phyloP scores from a whole-genome alignment of 108 stramenopile genomes.

The Conticribra guillardii region DNA sequence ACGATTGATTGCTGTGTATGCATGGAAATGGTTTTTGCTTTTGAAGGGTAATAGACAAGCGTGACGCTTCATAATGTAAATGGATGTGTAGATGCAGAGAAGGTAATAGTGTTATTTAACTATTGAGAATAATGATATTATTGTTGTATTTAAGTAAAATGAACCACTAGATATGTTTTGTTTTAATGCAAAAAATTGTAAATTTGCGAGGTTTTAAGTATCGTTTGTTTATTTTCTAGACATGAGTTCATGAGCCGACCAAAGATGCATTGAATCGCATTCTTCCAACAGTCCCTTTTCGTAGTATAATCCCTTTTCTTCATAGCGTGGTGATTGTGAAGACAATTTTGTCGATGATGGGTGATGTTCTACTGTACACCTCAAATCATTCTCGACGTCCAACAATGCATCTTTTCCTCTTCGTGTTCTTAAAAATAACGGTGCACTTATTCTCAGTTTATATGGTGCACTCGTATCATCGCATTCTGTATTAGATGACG shows the following conservation, averaged over 20 bases:
- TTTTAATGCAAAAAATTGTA: no score
- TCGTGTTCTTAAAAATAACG: conserved; percentile 43
- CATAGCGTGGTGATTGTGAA: background rate
- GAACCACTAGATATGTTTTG: no score
- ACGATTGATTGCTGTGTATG: no score
- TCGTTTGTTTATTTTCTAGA: background rate
- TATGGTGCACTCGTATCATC: background rate
- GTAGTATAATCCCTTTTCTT: conserved; percentile 2
- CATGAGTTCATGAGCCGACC: conserved; percentile 35
- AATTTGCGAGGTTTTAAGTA: no score
- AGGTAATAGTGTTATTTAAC: no score
- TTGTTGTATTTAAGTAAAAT: no score
- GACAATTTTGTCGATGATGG: background rate
- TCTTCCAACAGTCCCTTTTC: conserved; percentile 29
- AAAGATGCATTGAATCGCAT: conserved; percentile 23
- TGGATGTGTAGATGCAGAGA: no score
- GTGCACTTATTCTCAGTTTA: conserved; percentile 35
- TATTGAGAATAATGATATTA: no score
- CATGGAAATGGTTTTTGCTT: no score
- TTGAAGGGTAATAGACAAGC: no score
- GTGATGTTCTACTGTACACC: background rate
- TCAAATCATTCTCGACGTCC: conserved; percentile 42
- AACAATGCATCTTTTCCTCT: conserved; percentile 33
- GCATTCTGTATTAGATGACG: background rate
- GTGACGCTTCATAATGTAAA: no score